Percentiles rank a stretch among this genome's conserved stretches.
Conservation (phyloP, 805 yeast species). For the Zygoascus tannicola region DNA sequence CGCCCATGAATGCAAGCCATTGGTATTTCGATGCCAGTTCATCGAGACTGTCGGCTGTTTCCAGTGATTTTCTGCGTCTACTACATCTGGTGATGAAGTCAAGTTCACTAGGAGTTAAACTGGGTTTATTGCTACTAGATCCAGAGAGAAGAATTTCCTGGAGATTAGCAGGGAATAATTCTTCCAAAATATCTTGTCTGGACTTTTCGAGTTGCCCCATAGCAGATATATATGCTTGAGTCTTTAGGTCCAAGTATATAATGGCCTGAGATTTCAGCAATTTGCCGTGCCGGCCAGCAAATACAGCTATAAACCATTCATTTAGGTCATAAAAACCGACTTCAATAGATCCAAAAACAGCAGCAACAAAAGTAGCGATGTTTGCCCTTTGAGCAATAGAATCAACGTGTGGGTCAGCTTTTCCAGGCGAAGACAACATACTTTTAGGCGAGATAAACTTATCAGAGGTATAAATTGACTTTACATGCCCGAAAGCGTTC, state of each 20-base stretch:
- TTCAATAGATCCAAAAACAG: conserved; percentile 74
- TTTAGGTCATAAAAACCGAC: conserved; percentile 83
- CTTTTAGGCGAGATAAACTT: conserved; percentile 37
- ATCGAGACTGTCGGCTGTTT: conserved; percentile 36
- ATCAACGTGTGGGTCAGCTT: conserved; percentile 20
- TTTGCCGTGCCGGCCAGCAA: conserved; percentile 63
- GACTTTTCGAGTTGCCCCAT: conserved; percentile 52
- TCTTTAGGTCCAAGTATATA: conserved; percentile 75
- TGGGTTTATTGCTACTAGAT: conserved; percentile 18
- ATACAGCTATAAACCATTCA: conserved; percentile 74
- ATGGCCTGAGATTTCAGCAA: conserved; percentile 74
- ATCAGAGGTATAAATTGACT: conserved; percentile 56
- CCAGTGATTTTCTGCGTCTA: conserved; percentile 55
- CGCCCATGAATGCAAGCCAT: conserved; percentile 78
- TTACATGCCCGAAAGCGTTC: conserved; percentile 71
- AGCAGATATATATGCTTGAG: conserved; percentile 91
- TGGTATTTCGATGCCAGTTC: conserved; percentile 63
- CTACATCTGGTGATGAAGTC: conserved; percentile 73
- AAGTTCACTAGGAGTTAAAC: conserved; percentile 61
- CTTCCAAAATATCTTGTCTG: conserved; percentile 58
- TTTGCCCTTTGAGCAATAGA: conserved; percentile 70
- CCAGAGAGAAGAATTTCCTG: conserved; percentile 35
- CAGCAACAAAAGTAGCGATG: conserved; percentile 78
- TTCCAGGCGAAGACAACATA: conserved; percentile 26
- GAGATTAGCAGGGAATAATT: conserved; percentile 62